These are phyloP conservation scores for Chalciporus sphaerocephalus DNA, from an alignment of 768 basidiomycete species.

Conservation along the genomic window DNA sequence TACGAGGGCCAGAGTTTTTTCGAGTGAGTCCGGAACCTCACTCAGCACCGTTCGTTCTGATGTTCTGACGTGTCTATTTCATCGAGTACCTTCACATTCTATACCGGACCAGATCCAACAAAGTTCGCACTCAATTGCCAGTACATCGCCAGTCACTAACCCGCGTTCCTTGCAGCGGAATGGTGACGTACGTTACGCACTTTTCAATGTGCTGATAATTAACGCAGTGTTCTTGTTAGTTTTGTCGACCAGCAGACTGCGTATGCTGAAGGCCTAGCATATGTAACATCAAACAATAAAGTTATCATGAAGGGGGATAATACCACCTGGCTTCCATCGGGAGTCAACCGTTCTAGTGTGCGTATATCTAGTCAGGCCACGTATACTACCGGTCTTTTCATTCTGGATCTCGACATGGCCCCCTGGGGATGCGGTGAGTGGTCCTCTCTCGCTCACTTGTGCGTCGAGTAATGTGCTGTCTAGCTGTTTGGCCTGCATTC, in stretches of 20 bases:
- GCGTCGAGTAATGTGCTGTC: slow-evolving; percentile 3
- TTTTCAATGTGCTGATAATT: background rate
- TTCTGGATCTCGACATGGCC: slow-evolving; percentile 78
- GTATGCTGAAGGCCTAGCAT: slow-evolving; percentile 50
- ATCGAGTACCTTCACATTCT: slow-evolving; percentile 56
- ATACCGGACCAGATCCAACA: slow-evolving; percentile 59
- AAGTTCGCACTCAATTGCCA: slow-evolving; percentile 34
- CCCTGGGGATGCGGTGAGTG: slow-evolving; percentile 80
- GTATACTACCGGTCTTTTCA: slow-evolving; percentile 77
- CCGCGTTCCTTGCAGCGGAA: slow-evolving; percentile 45
- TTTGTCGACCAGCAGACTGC: slow-evolving; percentile 58
- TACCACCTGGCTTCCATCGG: slow-evolving; percentile 49
- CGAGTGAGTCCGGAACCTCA: slow-evolving; percentile 43
- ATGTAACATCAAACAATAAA: slow-evolving; percentile 50
- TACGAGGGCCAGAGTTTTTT: slow-evolving; percentile 67
- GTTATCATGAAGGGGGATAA: slow-evolving; percentile 79
- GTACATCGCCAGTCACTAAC: slow-evolving; percentile 12
- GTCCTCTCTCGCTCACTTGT: background rate
- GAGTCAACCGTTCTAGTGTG: slow-evolving; percentile 61
- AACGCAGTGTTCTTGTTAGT: slow-evolving; percentile 35
- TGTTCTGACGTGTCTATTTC: background rate
- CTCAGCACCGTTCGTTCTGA: slow-evolving; percentile 2
- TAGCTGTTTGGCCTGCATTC: slow-evolving; percentile 81
- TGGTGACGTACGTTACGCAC: slow-evolving; percentile 57
- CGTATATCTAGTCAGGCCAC: slow-evolving; percentile 62